Conservation (phyloP, 2,329 filamentous ascomycete genomes). For the Arachnomyces sp. region DNA sequence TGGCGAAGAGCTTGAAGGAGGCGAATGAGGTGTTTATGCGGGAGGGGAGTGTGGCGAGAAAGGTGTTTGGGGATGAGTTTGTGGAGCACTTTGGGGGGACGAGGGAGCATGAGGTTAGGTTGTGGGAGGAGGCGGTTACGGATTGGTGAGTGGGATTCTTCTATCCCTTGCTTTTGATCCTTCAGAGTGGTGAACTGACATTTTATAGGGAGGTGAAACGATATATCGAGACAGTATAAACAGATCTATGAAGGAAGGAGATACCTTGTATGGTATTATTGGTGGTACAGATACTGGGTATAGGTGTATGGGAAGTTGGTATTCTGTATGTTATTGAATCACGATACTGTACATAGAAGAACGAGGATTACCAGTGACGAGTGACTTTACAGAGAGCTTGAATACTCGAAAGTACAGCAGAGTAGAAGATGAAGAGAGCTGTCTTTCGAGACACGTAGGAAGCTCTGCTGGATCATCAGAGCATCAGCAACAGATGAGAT, state of each 20-base stretch:
- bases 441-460: too few relatives aligned
- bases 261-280: background rate
- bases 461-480: too few relatives aligned
- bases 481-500: too few relatives aligned
- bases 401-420: too few relatives aligned
- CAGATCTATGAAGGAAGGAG: background rate
- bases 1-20: slow-evolving; percentile 80
- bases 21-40: slow-evolving; percentile 71
- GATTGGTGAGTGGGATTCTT: slow-evolving; percentile 64
- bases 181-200: slow-evolving; percentile 8
- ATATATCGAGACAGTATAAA: slow-evolving; percentile 66
- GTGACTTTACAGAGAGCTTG: too few relatives aligned
- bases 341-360: too few relatives aligned
- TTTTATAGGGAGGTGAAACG: slow-evolving; percentile 60
- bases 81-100: slow-evolving; percentile 94
- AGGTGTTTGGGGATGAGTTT: slow-evolving; percentile 90
- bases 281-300: too few relatives aligned
- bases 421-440: too few relatives aligned
- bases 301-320: too few relatives aligned
- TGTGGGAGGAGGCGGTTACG: slow-evolving; percentile 94
- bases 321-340: too few relatives aligned
- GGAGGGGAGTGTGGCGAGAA: slow-evolving; percentile 75
- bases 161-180: background rate
- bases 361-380: too few relatives aligned
- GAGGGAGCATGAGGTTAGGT: slow-evolving; percentile 76